These are phyloP conservation scores for Rhytidiadelphus loreus DNA, from an alignment of 225 moss, liverwort and hornwort genomes.

Conservation along the genomic window DNA sequence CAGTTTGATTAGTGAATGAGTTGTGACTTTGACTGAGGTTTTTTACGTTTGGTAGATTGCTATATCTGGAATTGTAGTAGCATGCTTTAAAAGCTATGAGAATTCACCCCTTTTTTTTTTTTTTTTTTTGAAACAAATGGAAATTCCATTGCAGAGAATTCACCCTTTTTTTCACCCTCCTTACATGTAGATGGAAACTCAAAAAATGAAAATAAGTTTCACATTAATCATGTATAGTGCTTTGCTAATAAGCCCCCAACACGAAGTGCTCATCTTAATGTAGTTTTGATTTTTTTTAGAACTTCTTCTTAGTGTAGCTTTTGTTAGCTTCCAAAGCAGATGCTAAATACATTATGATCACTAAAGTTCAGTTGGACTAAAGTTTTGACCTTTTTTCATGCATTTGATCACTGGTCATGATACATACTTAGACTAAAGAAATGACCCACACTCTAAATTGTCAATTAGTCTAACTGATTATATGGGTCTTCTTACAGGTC, in stretches of 20 bases:
- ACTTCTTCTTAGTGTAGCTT: background rate
- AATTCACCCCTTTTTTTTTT: background rate
- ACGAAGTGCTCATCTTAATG: background rate
- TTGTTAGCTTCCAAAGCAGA: background rate
- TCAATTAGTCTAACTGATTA: background rate
- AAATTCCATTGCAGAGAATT: too few species aligned
- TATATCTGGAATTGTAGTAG: background rate
- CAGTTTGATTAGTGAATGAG: background rate
- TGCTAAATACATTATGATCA: background rate
- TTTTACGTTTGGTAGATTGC: background rate
- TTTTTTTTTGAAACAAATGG: too few species aligned
- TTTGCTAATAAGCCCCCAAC: background rate
- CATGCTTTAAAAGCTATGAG: background rate
- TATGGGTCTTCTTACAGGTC: background rate
- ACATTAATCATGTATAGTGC: background rate
- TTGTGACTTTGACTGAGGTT: background rate
- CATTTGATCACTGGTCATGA: background rate
- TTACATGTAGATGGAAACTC: too few species aligned
- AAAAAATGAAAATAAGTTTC: background rate
- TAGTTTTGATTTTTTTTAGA: background rate
- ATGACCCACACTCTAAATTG: background rate
- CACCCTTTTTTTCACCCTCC: too few species aligned
- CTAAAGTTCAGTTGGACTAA: background rate
- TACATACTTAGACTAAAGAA: background rate
- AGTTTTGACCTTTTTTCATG: background rate